phyloP scores from a whole-genome alignment of 331 rosid genomes.

The Pyracantha coccinea region DNA sequence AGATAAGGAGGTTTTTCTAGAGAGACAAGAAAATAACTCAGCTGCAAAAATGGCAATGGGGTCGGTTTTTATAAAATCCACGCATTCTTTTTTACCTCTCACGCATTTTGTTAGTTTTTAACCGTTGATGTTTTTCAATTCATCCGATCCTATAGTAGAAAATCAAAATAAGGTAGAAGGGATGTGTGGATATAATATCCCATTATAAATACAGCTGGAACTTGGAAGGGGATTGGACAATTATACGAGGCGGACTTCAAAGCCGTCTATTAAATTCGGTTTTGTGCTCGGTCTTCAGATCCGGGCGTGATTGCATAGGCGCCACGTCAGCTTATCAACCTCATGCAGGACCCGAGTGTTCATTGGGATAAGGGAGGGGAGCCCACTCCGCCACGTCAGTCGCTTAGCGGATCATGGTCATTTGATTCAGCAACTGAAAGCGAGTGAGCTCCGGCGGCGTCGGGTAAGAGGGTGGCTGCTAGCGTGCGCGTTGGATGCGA shows the following conservation, averaged over 20 bases:
- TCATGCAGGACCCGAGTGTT: conserved; percentile 1
- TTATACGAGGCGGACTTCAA: conserved; percentile 20
- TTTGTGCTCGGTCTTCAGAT: conserved; percentile 10
- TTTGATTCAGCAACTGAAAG: background rate
- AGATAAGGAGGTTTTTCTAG: background rate
- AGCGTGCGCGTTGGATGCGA: background rate
- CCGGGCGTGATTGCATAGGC: conserved; percentile 12
- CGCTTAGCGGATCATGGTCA: background rate
- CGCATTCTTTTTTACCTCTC: too few species aligned
- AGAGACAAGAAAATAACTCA: background rate
- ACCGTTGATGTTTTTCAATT: too few species aligned
- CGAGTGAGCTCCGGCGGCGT: background rate
- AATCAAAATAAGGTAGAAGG: too few species aligned
- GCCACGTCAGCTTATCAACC: conserved; percentile 7
- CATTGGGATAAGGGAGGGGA: background rate
- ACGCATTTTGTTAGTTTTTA: too few species aligned
- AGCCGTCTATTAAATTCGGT: background rate
- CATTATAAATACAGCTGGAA: background rate
- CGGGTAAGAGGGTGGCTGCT: background rate
- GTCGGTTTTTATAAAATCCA: background rate
- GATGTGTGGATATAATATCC: too few species aligned
- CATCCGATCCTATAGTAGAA: too few species aligned
- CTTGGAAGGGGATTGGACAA: background rate
- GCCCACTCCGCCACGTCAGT: conserved; percentile 2
- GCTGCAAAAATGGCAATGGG: background rate